These are phyloP conservation scores for Diaporthe australafricana DNA, from an alignment of 2,329 filamentous ascomycete genomes.

Conservation along the genomic window DNA sequence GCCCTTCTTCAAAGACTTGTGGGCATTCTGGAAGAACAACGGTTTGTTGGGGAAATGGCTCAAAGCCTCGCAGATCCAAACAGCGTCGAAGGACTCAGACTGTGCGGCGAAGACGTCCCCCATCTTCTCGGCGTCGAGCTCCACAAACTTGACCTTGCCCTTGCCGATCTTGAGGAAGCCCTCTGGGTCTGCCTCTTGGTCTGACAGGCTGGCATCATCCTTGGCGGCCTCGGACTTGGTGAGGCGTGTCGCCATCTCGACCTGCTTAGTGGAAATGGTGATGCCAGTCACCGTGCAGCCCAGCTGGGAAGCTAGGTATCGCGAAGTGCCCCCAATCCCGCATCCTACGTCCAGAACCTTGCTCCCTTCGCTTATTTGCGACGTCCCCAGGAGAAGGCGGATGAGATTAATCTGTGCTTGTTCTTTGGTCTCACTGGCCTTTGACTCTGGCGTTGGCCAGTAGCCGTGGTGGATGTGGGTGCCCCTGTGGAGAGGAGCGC, in stretches of 20 bases:
- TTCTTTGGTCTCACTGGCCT: slow-evolving; percentile 65
- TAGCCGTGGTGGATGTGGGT: slow-evolving; percentile 75
- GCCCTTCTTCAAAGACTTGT: slow-evolving; percentile 58
- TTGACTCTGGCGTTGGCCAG: slow-evolving; percentile 60
- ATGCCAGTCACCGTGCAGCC: slow-evolving; percentile 68
- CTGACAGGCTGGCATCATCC: slow-evolving; percentile 29
- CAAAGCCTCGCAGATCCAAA: slow-evolving; percentile 73
- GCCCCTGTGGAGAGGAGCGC: slow-evolving; percentile 55
- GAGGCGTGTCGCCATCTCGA: slow-evolving; percentile 67
- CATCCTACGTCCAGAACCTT: slow-evolving; percentile 71
- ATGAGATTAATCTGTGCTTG: slow-evolving; percentile 69
- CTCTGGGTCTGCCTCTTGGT: slow-evolving; percentile 43
- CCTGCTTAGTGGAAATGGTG: slow-evolving; percentile 70
- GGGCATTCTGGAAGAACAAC: slow-evolving; percentile 67
- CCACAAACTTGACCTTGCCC: slow-evolving; percentile 64
- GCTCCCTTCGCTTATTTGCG: slow-evolving; percentile 49
- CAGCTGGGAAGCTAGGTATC: slow-evolving; percentile 63
- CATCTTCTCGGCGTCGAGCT: slow-evolving; percentile 73
- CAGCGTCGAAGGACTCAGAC: slow-evolving; percentile 60
- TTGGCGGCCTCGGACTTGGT: slow-evolving; percentile 51
- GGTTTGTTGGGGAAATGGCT: slow-evolving; percentile 70
- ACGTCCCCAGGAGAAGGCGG: slow-evolving; percentile 63
- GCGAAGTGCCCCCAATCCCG: slow-evolving; percentile 69
- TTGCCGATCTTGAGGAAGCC: slow-evolving; percentile 53
- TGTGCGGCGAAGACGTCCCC: slow-evolving; percentile 59